Evolutionary conservation across 2,329 filamentous ascomycete genomes (phyloP).

Genomic region (Teratosphaeriaceae sp.): DNA sequence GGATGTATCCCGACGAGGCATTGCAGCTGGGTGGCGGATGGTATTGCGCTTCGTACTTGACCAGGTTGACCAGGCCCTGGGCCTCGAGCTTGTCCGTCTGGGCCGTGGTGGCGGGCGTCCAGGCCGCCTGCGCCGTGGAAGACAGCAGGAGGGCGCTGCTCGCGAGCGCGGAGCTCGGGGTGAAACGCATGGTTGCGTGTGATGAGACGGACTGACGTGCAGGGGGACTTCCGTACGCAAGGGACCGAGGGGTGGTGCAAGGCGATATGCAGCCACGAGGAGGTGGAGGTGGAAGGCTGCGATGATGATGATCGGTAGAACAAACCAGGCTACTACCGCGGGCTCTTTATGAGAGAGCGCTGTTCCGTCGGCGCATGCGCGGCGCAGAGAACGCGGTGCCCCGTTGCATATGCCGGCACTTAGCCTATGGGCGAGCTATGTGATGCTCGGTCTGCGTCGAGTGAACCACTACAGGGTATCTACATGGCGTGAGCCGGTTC

Average conservation of each 20-base stretch:
- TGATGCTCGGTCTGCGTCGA: no score
- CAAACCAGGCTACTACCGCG: no score
- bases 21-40: conserved; percentile 4
- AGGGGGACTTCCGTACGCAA: not conserved
- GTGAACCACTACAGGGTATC: no score
- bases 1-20: conserved; percentile 16
- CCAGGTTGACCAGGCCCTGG: conserved; percentile 22
- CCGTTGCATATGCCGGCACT: no score
- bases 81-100: conserved; percentile 19
- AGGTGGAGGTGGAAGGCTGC: no score
- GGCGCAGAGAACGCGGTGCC: no score
- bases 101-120: conserved; percentile 20
- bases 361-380: no score
- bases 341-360: no score
- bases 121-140: conserved; percentile 9
- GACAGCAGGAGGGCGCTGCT: conserved; percentile 7
- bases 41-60: conserved; percentile 6
- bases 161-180: conserved; percentile 2
- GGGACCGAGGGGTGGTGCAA: conserved; percentile 9
- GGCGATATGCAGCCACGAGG: conserved; percentile 4
- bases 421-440: no score
- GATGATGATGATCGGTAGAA: no score
- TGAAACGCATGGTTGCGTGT: conserved; percentile 9
- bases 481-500: no score
- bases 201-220: not conserved